Evolutionary conservation across 495 filamentous ascomycete species (phyloP).

Genomic region (Penicillium steckii): DNA sequence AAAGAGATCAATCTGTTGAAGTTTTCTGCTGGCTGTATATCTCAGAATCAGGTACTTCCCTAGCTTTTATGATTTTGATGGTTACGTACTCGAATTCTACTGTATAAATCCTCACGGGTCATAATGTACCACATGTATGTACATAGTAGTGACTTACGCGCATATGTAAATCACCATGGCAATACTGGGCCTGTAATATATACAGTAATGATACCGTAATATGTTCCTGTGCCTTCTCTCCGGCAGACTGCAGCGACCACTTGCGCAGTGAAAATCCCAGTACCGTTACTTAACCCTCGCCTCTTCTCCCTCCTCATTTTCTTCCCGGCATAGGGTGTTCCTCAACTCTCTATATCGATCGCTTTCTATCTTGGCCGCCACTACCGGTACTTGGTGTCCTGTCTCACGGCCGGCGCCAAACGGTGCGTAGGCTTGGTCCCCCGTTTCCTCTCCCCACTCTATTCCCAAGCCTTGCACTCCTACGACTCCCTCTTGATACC

Average conservation of each 20-base stretch:
- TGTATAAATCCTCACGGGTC: too few species aligned
- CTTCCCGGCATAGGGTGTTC: slow-evolving; percentile 27
- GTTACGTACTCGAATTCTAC: neutral
- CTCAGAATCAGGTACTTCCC: too few species aligned
- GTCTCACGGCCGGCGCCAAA: slow-evolving; percentile 57
- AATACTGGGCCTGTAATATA: neutral
- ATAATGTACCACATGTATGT: too few species aligned
- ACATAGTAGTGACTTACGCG: too few species aligned
- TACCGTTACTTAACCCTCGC: slow-evolving; percentile 28
- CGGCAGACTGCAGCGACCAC: slow-evolving; percentile 14
- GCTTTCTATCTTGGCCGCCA: slow-evolving; percentile 51
- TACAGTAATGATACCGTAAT: neutral
- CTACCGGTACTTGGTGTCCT: slow-evolving; percentile 56
- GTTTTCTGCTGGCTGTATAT: too few species aligned
- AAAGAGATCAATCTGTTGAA: neutral
- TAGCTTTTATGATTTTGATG: too few species aligned
- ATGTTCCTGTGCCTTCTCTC: slow-evolving; percentile 11
- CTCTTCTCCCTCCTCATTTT: slow-evolving; percentile 17
- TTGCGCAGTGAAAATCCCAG: slow-evolving; percentile 26
- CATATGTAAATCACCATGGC: too few species aligned
- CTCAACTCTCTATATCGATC: slow-evolving; percentile 36
- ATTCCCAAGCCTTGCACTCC: slow-evolving; percentile 6
- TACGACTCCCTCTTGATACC: slow-evolving; percentile 12
- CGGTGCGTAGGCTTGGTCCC: slow-evolving; percentile 56
- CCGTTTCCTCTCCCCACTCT: slow-evolving; percentile 24